Percentiles rank a stretch among this genome's conserved stretches.
Conservation (phyloP, 1,284 basidiomycete species). For the Sporisorium sorghi region DNA sequence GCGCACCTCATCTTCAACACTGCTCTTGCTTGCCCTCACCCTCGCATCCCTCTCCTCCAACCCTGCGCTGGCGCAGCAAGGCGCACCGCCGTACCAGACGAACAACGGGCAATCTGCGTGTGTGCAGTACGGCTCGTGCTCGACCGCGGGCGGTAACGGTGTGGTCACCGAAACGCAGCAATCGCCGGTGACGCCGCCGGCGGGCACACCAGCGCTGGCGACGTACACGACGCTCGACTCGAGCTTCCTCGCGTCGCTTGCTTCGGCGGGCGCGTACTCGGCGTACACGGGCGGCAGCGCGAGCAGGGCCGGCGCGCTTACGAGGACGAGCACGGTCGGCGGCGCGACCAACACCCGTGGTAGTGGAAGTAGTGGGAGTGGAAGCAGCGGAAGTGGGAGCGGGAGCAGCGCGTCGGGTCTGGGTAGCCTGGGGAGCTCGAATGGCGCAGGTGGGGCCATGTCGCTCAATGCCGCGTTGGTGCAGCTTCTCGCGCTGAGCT, state of each 20-base stretch:
- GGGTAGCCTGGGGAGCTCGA: slow-evolving; percentile 2
- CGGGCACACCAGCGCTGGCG: slow-evolving; percentile 35
- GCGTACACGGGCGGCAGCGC: slow-evolving; percentile 23
- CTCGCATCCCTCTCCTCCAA: slow-evolving; percentile 1
- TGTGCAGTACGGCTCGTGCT: slow-evolving; percentile 38
- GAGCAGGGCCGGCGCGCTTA: slow-evolving; percentile 4
- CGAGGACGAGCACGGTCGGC: slow-evolving; percentile 12
- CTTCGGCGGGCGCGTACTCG: slow-evolving; percentile 32
- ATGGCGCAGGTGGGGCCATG: background rate
- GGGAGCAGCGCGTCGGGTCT: background rate
- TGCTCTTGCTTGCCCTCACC: background rate
- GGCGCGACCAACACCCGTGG: slow-evolving; percentile 1
- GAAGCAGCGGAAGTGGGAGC: slow-evolving; percentile 1
- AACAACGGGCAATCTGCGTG: slow-evolving; percentile 36
- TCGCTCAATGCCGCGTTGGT: background rate
- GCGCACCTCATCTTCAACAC: background rate
- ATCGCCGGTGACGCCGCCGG: slow-evolving; percentile 33
- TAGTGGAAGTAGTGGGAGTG: slow-evolving; percentile 2
- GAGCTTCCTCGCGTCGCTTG: slow-evolving; percentile 25
- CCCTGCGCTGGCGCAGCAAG: slow-evolving; percentile 10
- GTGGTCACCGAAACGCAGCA: slow-evolving; percentile 35
- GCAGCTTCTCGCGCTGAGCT: background rate
- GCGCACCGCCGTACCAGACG: slow-evolving; percentile 26
- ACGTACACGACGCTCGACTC: slow-evolving; percentile 29
- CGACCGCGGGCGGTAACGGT: slow-evolving; percentile 19